A percentile compares a stretch with the other conserved stretches of the same genome.
Evolutionary conservation across 2,329 filamentous ascomycete genomes (phyloP).

Genomic region (Fusarium sororula): DNA sequence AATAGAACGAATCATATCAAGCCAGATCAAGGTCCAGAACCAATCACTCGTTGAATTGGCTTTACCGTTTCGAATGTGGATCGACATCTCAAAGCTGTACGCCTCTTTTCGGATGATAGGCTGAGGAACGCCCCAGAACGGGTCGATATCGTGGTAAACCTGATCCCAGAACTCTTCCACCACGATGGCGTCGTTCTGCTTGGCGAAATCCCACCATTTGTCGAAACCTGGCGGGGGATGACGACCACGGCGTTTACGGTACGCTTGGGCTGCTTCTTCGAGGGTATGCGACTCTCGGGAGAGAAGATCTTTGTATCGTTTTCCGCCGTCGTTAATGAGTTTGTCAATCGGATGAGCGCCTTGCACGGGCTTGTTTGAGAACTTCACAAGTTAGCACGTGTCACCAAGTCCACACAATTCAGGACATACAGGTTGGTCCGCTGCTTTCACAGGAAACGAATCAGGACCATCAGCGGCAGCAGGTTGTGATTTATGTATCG

Average conservation of each 20-base stretch:
- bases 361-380: slow-evolving; percentile 4
- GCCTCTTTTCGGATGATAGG: slow-evolving; percentile 61
- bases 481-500: slow-evolving; percentile 14
- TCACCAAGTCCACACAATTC: background rate
- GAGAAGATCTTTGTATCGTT: slow-evolving; percentile 51
- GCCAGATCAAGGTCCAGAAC: slow-evolving; percentile 68
- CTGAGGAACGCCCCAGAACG: slow-evolving; percentile 64
- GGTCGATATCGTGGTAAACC: slow-evolving; percentile 68
- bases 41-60: slow-evolving; percentile 62
- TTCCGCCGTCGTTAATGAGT: slow-evolving; percentile 58
- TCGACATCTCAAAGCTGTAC: slow-evolving; percentile 67
- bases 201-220: slow-evolving; percentile 67
- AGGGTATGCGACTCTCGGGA: slow-evolving; percentile 60
- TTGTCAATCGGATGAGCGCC: slow-evolving; percentile 61
- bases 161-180: slow-evolving; percentile 73
- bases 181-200: slow-evolving; percentile 60
- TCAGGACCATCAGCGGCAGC: background rate
- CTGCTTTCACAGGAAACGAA: background rate
- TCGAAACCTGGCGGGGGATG: slow-evolving; percentile 72
- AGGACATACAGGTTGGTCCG: slow-evolving; percentile 1
- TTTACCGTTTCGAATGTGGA: slow-evolving; percentile 63
- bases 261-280: slow-evolving; percentile 64
- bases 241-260: slow-evolving; percentile 65
- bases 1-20: slow-evolving; percentile 62
- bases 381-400: slow-evolving; percentile 3